phyloP scores from a whole-genome alignment of 1,284 basidiomycete genomes.

The Coriolopsis trogii region DNA sequence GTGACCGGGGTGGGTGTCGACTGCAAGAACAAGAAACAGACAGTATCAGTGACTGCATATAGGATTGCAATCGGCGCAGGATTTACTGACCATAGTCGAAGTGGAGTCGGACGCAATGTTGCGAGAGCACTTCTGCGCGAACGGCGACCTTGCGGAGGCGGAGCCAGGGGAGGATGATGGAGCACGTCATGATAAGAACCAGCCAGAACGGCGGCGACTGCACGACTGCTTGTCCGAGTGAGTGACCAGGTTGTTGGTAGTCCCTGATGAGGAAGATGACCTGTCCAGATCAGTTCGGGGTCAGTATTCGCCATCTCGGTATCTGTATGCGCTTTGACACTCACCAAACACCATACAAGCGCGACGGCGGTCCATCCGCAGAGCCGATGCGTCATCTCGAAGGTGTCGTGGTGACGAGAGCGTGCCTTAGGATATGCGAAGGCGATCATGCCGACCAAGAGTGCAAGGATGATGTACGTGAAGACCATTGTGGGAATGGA shows the following conservation, averaged over 20 bases:
- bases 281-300: slow-evolving; percentile 29
- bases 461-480: slow-evolving; percentile 51
- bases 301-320: not conserved
- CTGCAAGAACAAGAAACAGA: too few relatives aligned
- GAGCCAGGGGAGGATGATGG: slow-evolving; percentile 56
- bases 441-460: slow-evolving; percentile 49
- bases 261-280: slow-evolving; percentile 57
- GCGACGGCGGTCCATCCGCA: slow-evolving; percentile 55
- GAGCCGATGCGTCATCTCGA: slow-evolving; percentile 57
- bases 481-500: slow-evolving; percentile 51
- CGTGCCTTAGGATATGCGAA: slow-evolving; percentile 53
- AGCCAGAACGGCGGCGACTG: slow-evolving; percentile 56
- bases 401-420: slow-evolving; percentile 48
- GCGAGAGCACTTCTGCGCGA: slow-evolving; percentile 51
- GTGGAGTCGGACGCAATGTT: slow-evolving; percentile 56
- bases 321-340: too few relatives aligned
- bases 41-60: too few relatives aligned
- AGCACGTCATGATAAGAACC: slow-evolving; percentile 50
- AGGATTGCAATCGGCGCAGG: not conserved
- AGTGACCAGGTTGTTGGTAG: slow-evolving; percentile 41
- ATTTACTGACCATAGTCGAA: slow-evolving; percentile 53
- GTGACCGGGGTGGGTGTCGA: slow-evolving; percentile 52
- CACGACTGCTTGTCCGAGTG: slow-evolving; percentile 45
- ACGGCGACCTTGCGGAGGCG: slow-evolving; percentile 56
- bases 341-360: slow-evolving; percentile 55